A percentile compares a stretch with the other conserved stretches of the same genome.
Evolutionary conservation across 495 filamentous ascomycete genomes (phyloP).

Genomic region (Cercophora samala): DNA sequence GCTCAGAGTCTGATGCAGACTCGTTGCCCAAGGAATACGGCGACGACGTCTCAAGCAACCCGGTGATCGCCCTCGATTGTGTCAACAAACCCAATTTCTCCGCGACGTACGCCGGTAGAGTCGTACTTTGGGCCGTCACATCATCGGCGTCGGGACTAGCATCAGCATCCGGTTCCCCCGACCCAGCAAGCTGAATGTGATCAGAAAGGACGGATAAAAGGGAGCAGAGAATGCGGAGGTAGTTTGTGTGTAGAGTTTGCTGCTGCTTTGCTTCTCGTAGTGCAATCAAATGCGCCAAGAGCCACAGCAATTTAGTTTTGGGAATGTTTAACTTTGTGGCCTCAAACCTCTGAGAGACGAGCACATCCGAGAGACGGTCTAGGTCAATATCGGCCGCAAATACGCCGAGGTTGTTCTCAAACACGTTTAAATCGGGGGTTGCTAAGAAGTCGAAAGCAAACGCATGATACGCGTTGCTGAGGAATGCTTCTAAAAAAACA

Average conservation of each 20-base stretch:
- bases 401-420: conserved; percentile 20
- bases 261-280: conserved; percentile 54
- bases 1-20: conserved; percentile 27
- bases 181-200: conserved; percentile 1
- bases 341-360: conserved; percentile 13
- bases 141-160: conserved; percentile 4
- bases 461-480: conserved; percentile 32
- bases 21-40: conserved; percentile 32
- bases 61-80: conserved; percentile 40
- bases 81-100: conserved; percentile 36
- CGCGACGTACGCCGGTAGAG: conserved; percentile 34
- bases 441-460: conserved; percentile 42
- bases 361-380: conserved; percentile 29
- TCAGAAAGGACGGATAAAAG: conserved; percentile 24
- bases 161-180: conserved; percentile 24
- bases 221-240: conserved; percentile 26
- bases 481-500: conserved; percentile 21
- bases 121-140: conserved; percentile 12
- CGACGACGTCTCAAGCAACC: conserved; percentile 38
- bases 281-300: conserved; percentile 77
- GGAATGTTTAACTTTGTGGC: conserved; percentile 19
- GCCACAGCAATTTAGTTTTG: conserved; percentile 57
- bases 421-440: conserved; percentile 22
- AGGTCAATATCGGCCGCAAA: conserved; percentile 26
- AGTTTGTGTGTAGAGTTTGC: conserved; percentile 16